Evolutionary conservation across 176 grass and related monocot genomes (phyloP), one percentile per base, ranked within the genome.

Genomic region (Bromus sterilis): DNA sequence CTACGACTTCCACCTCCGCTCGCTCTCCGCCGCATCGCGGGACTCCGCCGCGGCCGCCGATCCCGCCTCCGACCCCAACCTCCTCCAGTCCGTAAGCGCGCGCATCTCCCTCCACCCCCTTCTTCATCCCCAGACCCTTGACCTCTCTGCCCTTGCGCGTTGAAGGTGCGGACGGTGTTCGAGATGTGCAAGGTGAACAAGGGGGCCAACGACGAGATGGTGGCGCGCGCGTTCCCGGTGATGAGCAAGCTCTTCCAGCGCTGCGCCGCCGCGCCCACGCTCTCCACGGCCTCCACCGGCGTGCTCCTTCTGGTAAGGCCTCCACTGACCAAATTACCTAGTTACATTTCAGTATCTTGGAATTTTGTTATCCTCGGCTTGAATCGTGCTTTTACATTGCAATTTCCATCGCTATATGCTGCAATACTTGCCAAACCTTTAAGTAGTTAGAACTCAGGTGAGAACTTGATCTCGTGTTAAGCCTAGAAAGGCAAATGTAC

Each of bases 1-100:
- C 76, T 98, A 90, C 77, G 92, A 93, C 55, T 98, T 98, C 92
- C 91, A 98, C 75, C 92, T 98, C 21, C 90, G 95, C 61, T 93
- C 95, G 11, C 88, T 98, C 56, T 98, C 95, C 66, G 83, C 95
- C 29, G 87, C 91, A 8, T 66, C 88, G 23, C 81, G 92, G 41
- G 92, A 92, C 75, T 97, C 95, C 48, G 81, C 85, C 68, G 75
- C 90, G 34, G 89, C 84, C 16, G 60, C 82, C 4, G 95, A 93
- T 69, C 88, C 88, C 30, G 84, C 90, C 65, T 89, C 90, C 39
- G 89, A 92, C 59, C 87, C 89, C 59, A 94, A 94, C 43, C 84
- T 94, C 83, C 95, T 94, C 78, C 87, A 91, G 78, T 94, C 95
- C 35, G 95, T 97, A 83, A 80, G 82, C 61, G 4, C 2, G 33